Percentiles rank a stretch among this genome's conserved stretches.
Conservation (phyloP, 2,329 filamentous ascomycete genomes). For the Fusarium compactum region DNA sequence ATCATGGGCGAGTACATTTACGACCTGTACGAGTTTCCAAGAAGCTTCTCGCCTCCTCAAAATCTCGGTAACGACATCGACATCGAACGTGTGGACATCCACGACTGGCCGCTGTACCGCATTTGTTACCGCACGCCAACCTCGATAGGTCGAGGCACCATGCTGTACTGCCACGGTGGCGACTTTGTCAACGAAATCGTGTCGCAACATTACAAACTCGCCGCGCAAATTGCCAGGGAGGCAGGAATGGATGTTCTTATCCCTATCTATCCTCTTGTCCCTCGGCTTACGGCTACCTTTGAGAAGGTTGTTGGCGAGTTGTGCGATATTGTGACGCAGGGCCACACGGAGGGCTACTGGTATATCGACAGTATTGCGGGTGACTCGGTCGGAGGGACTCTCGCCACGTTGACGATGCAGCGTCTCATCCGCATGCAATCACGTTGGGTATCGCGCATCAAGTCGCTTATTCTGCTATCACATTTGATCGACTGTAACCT, state of each 20-base stretch:
- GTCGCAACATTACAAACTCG: fast-evolving
- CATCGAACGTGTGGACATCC: fast-evolving
- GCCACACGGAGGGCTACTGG: too few relatives aligned
- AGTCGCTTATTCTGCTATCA: not conserved
- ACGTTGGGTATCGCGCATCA: fast-evolving
- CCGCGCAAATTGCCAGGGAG: fast-evolving
- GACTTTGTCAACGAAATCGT: not conserved
- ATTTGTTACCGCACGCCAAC: too few relatives aligned
- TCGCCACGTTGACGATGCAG: not conserved
- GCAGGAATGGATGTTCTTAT: fast-evolving
- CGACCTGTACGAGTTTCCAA: too few relatives aligned
- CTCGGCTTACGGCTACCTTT: fast-evolving
- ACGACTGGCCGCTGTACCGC: not conserved
- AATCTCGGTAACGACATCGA: fast-evolving
- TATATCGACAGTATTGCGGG: too few relatives aligned
- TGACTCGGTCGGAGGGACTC: fast-evolving
- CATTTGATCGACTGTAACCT: too few relatives aligned
- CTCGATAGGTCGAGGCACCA: fast-evolving
- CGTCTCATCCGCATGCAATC: not conserved
- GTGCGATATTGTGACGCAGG: too few relatives aligned
- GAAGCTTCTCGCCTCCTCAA: fast-evolving
- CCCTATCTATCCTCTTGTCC: fast-evolving
- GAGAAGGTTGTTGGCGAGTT: fast-evolving
- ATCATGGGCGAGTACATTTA: too few relatives aligned
- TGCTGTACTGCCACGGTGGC: not conserved